Evolutionary conservation across 257 asterid genomes (phyloP), one percentile per base, ranked within the genome.

Genomic region (Euphrasia confusa): DNA sequence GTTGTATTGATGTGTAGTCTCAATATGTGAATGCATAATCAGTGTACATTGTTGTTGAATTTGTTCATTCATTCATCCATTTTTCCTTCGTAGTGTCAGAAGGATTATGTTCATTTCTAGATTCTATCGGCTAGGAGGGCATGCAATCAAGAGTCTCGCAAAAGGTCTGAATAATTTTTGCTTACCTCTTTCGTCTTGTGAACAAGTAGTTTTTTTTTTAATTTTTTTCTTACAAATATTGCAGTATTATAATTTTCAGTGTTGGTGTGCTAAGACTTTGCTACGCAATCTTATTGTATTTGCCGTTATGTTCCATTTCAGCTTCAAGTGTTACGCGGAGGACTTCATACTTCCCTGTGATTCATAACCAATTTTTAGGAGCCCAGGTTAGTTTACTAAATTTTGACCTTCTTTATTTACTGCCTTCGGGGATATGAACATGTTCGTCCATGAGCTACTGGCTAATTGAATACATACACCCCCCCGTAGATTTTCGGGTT

Each of bases 101-200:
- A 60, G 68, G 79, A 78, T 73, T 71, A 81, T 81, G 87, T 78
- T 75, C 64, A 54, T 81, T 68, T 75, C 78, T 32, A 75, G 73
- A 70, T 75, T 78, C 64, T 75, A 50, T 64, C 75, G 74, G 74
- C 80, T 67, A 47, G 81, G 81, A 61, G 76, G 72, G 48, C 69
- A 70, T 58, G 45, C 81, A 66, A 28, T 73, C 67, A 71, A 69
- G 63, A 71, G 57, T 52, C 61, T 72, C 55, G 75, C 66, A 54
- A 72, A 78, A 72, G 79, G 83, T 81, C 10, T 30, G 73, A 11
- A 27, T 61, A 24, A 45, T 10, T 37, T 44, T 53, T 53, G 58
- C 33, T 53, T 53, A 53, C 58, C 10, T 21, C 58, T 11, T 21
- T 11, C 35, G 10, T 53, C 4, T 53, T n/a, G n/a, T 24, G 27